phyloP scores from a whole-genome alignment of 352 stramenopile genomes.

The Globisporangium barbulae region DNA sequence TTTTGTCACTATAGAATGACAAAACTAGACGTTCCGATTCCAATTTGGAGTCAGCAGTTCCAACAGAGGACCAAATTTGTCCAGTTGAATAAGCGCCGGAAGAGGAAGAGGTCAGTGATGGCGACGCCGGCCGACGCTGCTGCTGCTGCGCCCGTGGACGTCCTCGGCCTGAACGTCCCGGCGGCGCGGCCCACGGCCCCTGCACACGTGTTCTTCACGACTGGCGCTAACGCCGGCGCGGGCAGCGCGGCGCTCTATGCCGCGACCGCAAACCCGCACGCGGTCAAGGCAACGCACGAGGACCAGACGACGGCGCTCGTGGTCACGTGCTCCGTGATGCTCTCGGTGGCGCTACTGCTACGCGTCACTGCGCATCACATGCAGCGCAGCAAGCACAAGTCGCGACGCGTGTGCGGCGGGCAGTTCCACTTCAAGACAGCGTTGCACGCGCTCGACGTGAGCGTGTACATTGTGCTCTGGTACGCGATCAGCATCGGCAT shows the following conservation, averaged over 20 bases:
- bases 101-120: background rate
- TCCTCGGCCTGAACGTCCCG: constrained; percentile 3
- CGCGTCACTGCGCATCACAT: constrained; percentile 38
- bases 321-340: constrained; percentile 56
- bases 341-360: constrained; percentile 46
- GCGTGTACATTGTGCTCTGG: constrained; percentile 71
- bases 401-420: constrained; percentile 12
- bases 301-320: constrained; percentile 55
- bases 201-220: background rate
- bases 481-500: constrained; percentile 85
- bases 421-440: constrained; percentile 23
- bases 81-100: background rate
- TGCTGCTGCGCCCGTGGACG: background rate
- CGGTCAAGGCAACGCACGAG: constrained; percentile 15
- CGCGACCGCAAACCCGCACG: background rate
- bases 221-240: constrained; percentile 3
- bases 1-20: no score
- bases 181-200: constrained; percentile 4
- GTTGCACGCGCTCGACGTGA: constrained; percentile 64
- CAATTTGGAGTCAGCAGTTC: background rate
- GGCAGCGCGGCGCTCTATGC: background rate
- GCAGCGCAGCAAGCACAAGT: constrained; percentile 24
- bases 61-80: no score
- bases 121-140: no score
- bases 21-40: no score